Base-by-base conservation (phyloP, 257 asterid genomes). In the Agastache rugosa region DNA sequence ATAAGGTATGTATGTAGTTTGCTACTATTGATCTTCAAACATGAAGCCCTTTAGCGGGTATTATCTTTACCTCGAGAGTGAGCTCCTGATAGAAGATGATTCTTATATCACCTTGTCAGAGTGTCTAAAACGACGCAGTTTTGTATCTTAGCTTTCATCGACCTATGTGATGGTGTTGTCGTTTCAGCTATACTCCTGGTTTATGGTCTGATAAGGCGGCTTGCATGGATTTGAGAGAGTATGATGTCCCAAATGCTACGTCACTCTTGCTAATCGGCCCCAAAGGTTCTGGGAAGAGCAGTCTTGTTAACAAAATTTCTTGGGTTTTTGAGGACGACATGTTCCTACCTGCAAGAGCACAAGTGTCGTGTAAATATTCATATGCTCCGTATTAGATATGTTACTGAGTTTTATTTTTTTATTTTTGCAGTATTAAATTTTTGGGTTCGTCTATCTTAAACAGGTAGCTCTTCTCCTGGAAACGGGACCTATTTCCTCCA, bases 281-380 rank as follows among this genome's bases (percentile, higher is more conserved):
- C 25, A 81, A 73, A 72, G 93, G 90, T 76, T 90, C 97, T 25
- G 96, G 98, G 25, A 93, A 93, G 84, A 93, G 97, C 83, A 88
- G 88, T 69, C 96, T 91, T n/a, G 78, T 93, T 23, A 93, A 91
- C 89, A 91, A 81, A 67, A 84, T 91, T 20, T 93, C 93, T 29
- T 72, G 69, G 58, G 83, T 81, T 35, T 78, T 91, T 12, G 96
- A 87, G 67, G 76, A 78, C 34, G 76, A 83, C 27, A 27, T 63
- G 6, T 84, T 80, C 73, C 68, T 66, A 72, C 80, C 98, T 25
- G 84, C 78, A 69, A 87, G 96, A 76, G 97, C 98, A 9, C 96
- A 88, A 86, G 93, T 87, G 44, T 89, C 96, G 25, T 73, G 98
- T 87, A 86, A 7, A 27, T 31, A 59, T 37, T 17, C 16, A 23